These are phyloP conservation scores for Teunomyces cretensis DNA, from an alignment of 805 yeast species.

Conservation along the genomic window DNA sequence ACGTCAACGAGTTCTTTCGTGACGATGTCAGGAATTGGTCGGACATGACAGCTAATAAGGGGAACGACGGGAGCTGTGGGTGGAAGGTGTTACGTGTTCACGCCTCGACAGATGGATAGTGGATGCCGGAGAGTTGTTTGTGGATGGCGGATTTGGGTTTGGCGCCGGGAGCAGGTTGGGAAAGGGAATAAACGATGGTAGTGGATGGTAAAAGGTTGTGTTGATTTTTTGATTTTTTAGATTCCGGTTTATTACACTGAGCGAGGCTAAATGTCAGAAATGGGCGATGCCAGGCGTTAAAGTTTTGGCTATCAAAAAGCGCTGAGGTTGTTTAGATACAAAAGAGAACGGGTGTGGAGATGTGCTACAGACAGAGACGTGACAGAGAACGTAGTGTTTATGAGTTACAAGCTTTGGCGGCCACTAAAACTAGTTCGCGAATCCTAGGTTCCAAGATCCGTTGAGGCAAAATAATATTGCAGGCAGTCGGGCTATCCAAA, in stretches of 20 bases:
- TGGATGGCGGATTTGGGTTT: neutral
- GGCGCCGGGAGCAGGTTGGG: neutral
- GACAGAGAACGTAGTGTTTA: no score
- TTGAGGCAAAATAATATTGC: no score
- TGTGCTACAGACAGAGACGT: no score
- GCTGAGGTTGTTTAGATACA: no score
- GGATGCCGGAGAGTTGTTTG: neutral
- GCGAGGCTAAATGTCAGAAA: neutral
- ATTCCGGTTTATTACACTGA: slow-evolving; percentile 1
- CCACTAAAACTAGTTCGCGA: no score
- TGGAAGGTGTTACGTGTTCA: neutral
- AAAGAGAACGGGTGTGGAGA: no score
- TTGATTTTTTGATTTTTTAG: neutral
- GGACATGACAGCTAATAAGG: slow-evolving; percentile 1
- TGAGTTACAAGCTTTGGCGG: no score
- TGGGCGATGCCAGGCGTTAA: neutral
- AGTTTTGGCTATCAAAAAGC: neutral
- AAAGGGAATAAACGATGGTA: neutral
- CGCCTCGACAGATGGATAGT: neutral
- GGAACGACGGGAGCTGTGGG: neutral
- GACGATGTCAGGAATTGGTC: slow-evolving; percentile 6
- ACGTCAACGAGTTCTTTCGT: slow-evolving; percentile 8
- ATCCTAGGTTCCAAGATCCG: no score
- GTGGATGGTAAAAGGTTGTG: neutral
- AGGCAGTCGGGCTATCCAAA: neutral